A percentile compares a stretch with the other conserved stretches of the same genome.
phyloP scores from a whole-genome alignment of 805 yeast species.

The Deakozyma indianensis region DNA sequence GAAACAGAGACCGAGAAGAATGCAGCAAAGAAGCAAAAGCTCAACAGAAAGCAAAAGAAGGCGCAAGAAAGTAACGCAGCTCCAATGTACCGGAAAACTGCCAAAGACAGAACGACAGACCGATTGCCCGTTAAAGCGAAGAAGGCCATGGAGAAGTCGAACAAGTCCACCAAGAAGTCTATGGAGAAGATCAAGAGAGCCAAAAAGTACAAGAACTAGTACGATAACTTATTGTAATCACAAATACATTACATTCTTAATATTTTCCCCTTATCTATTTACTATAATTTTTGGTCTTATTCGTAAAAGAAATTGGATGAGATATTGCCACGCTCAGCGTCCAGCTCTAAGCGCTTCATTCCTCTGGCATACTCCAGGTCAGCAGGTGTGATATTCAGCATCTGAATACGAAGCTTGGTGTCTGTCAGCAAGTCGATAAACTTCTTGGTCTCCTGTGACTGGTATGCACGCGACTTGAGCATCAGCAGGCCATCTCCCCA shows the following conservation, averaged over 20 bases:
- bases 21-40: conserved; percentile 23
- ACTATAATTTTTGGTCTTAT: not conserved
- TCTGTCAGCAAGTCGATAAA: conserved; percentile 32
- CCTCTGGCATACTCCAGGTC: conserved; percentile 9
- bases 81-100: conserved; percentile 61
- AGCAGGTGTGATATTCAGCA: conserved; percentile 26
- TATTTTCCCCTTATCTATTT: not conserved
- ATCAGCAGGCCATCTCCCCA: conserved; percentile 71
- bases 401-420: conserved; percentile 35
- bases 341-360: not conserved
- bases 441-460: conserved; percentile 30
- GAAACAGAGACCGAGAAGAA: conserved; percentile 31
- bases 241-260: not conserved
- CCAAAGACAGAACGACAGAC: conserved; percentile 45
- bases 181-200: conserved; percentile 10
- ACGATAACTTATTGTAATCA: not conserved
- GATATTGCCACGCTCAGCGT: not conserved
- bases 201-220: conserved; percentile 9
- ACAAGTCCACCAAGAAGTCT: conserved; percentile 12
- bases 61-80: conserved; percentile 58
- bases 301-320: not conserved
- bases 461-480: conserved; percentile 24
- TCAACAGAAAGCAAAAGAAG: conserved; percentile 42
- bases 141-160: conserved; percentile 15
- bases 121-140: conserved; percentile 16